A percentile compares a stretch with the other conserved stretches of the same genome.
Conservation (phyloP, 768 basidiomycete species). For the Hygrophorus pudorinus region DNA sequence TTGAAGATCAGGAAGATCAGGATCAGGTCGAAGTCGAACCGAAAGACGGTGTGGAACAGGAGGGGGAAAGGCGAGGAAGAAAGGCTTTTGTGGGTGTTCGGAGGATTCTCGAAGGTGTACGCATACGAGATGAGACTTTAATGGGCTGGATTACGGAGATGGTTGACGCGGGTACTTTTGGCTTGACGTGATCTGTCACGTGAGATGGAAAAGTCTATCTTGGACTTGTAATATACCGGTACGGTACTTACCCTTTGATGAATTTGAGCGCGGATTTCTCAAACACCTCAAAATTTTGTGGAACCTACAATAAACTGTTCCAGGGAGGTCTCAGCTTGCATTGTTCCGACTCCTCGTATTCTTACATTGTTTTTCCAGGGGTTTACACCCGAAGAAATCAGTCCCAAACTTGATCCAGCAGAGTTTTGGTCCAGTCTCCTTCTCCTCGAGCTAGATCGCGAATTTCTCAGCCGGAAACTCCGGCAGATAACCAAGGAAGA, state of each 20-base stretch:
- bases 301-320: constrained; percentile 33
- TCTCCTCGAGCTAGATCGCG: constrained; percentile 39
- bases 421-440: constrained; percentile 48
- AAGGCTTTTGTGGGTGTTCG: constrained; percentile 59
- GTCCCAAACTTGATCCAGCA: constrained; percentile 30
- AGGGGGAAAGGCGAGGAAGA: constrained; percentile 64
- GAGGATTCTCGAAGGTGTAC: constrained; percentile 51
- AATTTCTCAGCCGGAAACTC: constrained; percentile 33
- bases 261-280: background rate
- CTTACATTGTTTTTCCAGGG: constrained; percentile 29
- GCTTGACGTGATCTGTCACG: background rate
- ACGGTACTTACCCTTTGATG: background rate
- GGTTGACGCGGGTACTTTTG: constrained; percentile 8
- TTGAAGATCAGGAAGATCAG: constrained; percentile 71
- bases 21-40: constrained; percentile 34
- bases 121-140: constrained; percentile 49
- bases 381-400: constrained; percentile 30
- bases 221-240: background rate
- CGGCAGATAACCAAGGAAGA: constrained; percentile 34
- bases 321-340: background rate
- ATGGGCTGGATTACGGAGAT: constrained; percentile 27
- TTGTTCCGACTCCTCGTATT: background rate
- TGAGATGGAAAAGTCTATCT: background rate
- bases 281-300: constrained; percentile 37
- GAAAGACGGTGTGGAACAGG: constrained; percentile 42